Evolutionary conservation across 2,329 filamentous ascomycete species (phyloP), one percentile per base, ranked within the genome.

Genomic region (Colletotrichum sp.): DNA sequence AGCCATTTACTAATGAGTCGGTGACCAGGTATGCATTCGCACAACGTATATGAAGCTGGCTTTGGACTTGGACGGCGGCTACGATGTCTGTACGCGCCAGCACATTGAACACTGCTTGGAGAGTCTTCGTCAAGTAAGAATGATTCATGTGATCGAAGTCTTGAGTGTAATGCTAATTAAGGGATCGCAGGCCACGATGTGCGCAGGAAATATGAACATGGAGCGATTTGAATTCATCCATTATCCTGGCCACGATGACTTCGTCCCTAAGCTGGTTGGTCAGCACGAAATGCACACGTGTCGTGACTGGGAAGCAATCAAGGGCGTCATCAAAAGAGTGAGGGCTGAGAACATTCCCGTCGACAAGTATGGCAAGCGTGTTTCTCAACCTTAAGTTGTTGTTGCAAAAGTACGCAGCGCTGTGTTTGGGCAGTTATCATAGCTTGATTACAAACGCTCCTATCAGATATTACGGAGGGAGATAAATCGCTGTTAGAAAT

Each of bases 31-130:
- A 2, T 67, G 64, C 38, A n/a, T 67, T 28, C 64, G 64, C 36
- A 67, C 64, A 36, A 67, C 64, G 13, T 52, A 67, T n/a, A 67
- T 67, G 64, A 67, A 32, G 26, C 64, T 67, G 7, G 64, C 64
- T 10, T 55, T 67, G 28, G 38, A 67, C 28, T 24, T 67, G 38
- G 64, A 67, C 64, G 64, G 64, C 26, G 64, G 64, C 38, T 67
- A 67, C 38, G 64, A 67, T 6, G 38, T 67, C 16, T 67, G 64
- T 28, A 67, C 64, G 2, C 21, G 28, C 24, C 64, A 67, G 21
- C 64, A 55, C 15, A 67, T 67, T 55, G 64, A 67, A 43, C 64
- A 67, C 8, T 67, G 38, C 13, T 30, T 67, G 16, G 38, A 55
- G n/a, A 67, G 64, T 32, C 36, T 67, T 3, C 64, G 64, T 34